Conservation (phyloP, 305 asterid species). For the Fraxinus albicans region DNA sequence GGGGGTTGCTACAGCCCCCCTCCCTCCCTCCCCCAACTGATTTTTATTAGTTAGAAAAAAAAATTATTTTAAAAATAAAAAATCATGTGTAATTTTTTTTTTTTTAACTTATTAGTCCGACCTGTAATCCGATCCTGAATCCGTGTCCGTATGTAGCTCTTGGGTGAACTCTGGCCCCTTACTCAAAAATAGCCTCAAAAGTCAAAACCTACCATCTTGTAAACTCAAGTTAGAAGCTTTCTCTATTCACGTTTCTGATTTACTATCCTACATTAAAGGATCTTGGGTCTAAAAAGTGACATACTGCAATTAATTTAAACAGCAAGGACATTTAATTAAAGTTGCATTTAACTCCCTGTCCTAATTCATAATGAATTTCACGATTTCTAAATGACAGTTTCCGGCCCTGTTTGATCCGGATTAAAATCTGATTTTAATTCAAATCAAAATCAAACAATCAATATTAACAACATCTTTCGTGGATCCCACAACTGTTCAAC, state of each 20-base stretch:
- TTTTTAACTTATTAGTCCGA: no score
- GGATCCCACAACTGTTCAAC: no score
- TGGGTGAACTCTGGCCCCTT: neutral
- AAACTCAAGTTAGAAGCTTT: neutral
- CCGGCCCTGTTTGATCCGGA: no score
- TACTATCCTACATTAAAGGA: neutral
- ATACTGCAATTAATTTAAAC: slow-evolving; percentile 6
- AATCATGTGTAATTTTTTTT: no score
- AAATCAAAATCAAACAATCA: no score
- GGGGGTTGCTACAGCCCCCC: no score
- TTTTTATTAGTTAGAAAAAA: no score
- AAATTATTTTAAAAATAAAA: no score
- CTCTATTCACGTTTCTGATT: neutral
- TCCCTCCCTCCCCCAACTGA: no score
- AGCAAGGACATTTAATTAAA: neutral
- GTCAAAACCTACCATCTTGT: neutral
- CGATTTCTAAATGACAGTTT: slow-evolving; percentile 11
- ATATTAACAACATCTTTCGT: no score
- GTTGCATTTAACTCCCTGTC: neutral
- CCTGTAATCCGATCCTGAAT: no score
- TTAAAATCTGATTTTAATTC: no score
- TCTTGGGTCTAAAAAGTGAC: neutral
- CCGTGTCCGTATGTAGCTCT: neutral
- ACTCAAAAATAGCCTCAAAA: neutral
- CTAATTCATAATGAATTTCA: neutral